Evolutionary conservation across 2,329 filamentous ascomycete genomes (phyloP).

Genomic region (Colletotrichum sp.): DNA sequence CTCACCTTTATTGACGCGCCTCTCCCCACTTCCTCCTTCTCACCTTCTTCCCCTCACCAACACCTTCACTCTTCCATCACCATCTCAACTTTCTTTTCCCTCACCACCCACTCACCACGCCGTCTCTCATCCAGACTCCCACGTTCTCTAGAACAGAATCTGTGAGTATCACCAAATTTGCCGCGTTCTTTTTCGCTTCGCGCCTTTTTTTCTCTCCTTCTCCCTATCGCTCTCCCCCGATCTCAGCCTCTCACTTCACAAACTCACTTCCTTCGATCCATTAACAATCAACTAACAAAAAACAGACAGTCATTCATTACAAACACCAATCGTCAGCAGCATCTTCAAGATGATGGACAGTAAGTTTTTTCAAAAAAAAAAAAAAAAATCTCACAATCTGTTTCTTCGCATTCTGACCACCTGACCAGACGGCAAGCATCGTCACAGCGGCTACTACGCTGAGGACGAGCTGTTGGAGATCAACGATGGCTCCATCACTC

Average conservation of each 20-base stretch:
- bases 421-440: background rate
- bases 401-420: background rate
- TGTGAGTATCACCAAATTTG: background rate
- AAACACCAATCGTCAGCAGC: background rate
- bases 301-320: background rate
- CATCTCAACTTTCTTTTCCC: background rate
- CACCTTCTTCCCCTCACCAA: background rate
- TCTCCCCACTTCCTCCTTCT: background rate
- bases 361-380: background rate
- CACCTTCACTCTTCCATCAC: background rate
- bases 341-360: background rate
- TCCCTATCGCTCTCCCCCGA: background rate
- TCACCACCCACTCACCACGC: background rate
- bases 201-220: background rate
- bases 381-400: background rate
- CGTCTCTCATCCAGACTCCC: background rate
- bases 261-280: background rate
- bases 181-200: background rate
- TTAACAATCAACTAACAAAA: background rate
- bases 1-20: background rate
- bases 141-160: background rate
- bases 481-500: background rate
- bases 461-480: conserved; percentile 6
- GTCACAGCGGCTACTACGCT: background rate
- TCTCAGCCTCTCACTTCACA: background rate